Evolutionary conservation across 345 rosid species (phyloP).

Genomic region (Lumnitzera racemosa): DNA sequence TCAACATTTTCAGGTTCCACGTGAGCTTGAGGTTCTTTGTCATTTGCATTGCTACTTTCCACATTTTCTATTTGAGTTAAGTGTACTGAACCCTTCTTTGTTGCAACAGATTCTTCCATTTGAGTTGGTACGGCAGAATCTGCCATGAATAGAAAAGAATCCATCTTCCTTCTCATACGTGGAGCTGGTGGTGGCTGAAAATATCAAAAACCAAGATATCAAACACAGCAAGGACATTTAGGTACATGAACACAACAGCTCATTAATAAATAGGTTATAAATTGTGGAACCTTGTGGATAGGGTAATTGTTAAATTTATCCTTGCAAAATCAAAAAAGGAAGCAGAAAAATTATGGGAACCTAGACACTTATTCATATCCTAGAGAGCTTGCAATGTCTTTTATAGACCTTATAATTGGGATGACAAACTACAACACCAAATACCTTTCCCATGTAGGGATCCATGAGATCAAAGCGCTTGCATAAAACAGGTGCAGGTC

Average conservation of each 20-base stretch:
- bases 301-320: too few relatives aligned
- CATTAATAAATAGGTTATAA: too few relatives aligned
- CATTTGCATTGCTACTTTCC: slow-evolving; percentile 27
- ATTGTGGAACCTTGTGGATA: too few relatives aligned
- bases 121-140: slow-evolving; percentile 49
- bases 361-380: too few relatives aligned
- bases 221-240: background rate
- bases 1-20: slow-evolving; percentile 72
- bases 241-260: too few relatives aligned
- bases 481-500: slow-evolving; percentile 82
- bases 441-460: slow-evolving; percentile 94
- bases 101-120: slow-evolving; percentile 28
- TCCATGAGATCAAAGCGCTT: slow-evolving; percentile 95
- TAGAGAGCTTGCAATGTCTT: background rate
- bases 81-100: slow-evolving; percentile 22
- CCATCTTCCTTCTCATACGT: slow-evolving; percentile 73
- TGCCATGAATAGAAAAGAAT: slow-evolving; percentile 71
- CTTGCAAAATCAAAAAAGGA: too few relatives aligned
- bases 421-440: background rate
- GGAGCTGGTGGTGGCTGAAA: slow-evolving; percentile 81
- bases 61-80: slow-evolving; percentile 17
- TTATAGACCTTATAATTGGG: background rate
- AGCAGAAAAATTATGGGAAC: too few relatives aligned
- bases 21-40: slow-evolving; percentile 39
- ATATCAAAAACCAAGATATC: slow-evolving; percentile 4